Evolutionary conservation across 2,329 filamentous ascomycete genomes (phyloP).

Genomic region (Harringtonia lauricola): DNA sequence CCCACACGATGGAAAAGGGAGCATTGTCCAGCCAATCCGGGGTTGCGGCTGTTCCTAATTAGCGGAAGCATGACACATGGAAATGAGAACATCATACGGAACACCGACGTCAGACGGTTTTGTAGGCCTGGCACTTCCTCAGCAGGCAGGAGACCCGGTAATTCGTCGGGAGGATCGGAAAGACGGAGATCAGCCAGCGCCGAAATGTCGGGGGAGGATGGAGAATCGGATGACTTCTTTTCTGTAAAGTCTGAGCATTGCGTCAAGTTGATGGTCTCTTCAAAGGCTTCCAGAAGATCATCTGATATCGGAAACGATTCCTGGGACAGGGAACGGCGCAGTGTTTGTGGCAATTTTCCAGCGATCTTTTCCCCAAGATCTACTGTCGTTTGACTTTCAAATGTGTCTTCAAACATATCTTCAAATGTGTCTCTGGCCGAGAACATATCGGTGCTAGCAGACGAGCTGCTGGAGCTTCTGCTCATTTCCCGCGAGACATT

Average conservation of each 20-base stretch:
- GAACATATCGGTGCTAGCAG: constrained; percentile 6
- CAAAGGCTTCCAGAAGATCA: constrained; percentile 1
- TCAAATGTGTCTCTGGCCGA: constrained; percentile 7
- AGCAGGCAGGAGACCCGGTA: background rate
- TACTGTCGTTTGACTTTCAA: constrained; percentile 1
- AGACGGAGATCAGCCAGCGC: constrained; percentile 5
- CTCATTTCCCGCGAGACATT: background rate
- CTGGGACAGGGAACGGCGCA: background rate
- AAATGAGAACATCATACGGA: constrained; percentile 20
- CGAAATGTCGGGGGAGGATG: too few relatives aligned
- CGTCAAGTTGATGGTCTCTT: constrained; percentile 3
- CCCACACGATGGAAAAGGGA: constrained; percentile 40
- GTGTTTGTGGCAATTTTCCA: background rate
- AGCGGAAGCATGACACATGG: background rate
- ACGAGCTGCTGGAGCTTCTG: background rate
- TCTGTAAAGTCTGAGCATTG: constrained; percentile 7
- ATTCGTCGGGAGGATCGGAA: background rate
- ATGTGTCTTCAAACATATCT: background rate
- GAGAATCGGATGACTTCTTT: too few relatives aligned
- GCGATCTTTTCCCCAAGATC: background rate
- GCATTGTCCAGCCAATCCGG: constrained; percentile 29
- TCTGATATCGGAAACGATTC: constrained; percentile 8
- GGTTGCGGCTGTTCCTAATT: constrained; percentile 21
- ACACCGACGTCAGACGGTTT: constrained; percentile 23
- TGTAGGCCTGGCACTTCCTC: constrained; percentile 7